Conservation (phyloP, 768 basidiomycete species). For the Lactarius tabidus region DNA sequence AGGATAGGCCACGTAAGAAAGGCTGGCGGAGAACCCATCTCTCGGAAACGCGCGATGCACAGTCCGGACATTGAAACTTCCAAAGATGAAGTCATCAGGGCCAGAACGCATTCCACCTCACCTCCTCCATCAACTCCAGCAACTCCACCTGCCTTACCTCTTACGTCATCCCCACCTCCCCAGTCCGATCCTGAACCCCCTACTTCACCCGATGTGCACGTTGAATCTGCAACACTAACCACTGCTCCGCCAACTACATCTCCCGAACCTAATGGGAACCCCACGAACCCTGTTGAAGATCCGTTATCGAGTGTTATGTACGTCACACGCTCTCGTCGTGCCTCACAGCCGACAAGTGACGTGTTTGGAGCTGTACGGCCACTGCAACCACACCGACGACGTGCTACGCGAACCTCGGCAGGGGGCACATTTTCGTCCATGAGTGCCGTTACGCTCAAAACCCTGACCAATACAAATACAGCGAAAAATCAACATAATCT, state of each 20-base stretch:
- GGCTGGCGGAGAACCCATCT: constrained; percentile 4
- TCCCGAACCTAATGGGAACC: background rate
- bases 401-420: constrained; percentile 9
- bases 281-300: background rate
- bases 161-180: background rate
- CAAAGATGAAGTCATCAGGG: background rate
- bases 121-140: constrained; percentile 2
- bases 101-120: background rate
- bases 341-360: constrained; percentile 34
- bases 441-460: constrained; percentile 63
- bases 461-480: constrained; percentile 71
- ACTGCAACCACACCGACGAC: constrained; percentile 7
- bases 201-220: background rate
- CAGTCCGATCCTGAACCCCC: background rate
- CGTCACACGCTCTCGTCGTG: constrained; percentile 19
- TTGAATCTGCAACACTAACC: background rate
- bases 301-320: background rate
- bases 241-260: background rate
- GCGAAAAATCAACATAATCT: constrained; percentile 61
- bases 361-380: constrained; percentile 34
- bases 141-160: background rate
- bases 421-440: constrained; percentile 56
- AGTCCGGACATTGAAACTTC: background rate
- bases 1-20: constrained; percentile 12
- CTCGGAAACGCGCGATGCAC: background rate